Conservation (phyloP, 495 filamentous ascomycete species). For the Hypoxylon intermedium region DNA sequence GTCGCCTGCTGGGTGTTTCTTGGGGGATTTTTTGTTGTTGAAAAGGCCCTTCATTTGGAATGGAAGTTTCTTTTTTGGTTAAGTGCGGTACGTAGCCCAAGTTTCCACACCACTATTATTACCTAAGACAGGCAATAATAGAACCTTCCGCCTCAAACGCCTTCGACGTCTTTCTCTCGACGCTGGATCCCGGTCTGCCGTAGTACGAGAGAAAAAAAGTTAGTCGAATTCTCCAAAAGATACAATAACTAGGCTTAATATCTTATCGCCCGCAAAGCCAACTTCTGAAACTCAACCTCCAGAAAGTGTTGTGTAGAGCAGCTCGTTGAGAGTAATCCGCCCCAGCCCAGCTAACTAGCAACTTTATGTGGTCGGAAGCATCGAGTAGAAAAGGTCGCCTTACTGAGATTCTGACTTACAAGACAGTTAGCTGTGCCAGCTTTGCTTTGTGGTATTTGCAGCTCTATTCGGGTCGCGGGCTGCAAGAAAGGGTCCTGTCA, state of each 20-base stretch:
- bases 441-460: slow-evolving; percentile 3
- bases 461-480: slow-evolving; percentile 6
- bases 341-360: no score
- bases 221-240: slow-evolving; percentile 16
- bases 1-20: slow-evolving; percentile 56
- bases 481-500: slow-evolving; percentile 10
- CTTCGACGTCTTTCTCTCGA: slow-evolving; percentile 29
- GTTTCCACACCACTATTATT: slow-evolving; percentile 38
- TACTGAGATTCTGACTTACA: slow-evolving; percentile 17
- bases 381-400: slow-evolving; percentile 2
- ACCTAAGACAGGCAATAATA: slow-evolving; percentile 38
- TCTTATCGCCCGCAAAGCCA: background rate
- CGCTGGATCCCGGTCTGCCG: slow-evolving; percentile 31
- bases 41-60: slow-evolving; percentile 62
- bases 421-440: slow-evolving; percentile 9
- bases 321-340: no score
- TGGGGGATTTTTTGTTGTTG: slow-evolving; percentile 61
- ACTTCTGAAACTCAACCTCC: background rate
- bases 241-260: background rate
- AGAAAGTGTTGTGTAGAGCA: no score
- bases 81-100: slow-evolving; percentile 17
- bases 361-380: background rate
- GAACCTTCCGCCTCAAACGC: slow-evolving; percentile 21
- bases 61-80: slow-evolving; percentile 23
- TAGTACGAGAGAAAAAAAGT: slow-evolving; percentile 21